Evolutionary conservation across 1,284 basidiomycete genomes (phyloP).

Genomic region (Marasmius fiardii): DNA sequence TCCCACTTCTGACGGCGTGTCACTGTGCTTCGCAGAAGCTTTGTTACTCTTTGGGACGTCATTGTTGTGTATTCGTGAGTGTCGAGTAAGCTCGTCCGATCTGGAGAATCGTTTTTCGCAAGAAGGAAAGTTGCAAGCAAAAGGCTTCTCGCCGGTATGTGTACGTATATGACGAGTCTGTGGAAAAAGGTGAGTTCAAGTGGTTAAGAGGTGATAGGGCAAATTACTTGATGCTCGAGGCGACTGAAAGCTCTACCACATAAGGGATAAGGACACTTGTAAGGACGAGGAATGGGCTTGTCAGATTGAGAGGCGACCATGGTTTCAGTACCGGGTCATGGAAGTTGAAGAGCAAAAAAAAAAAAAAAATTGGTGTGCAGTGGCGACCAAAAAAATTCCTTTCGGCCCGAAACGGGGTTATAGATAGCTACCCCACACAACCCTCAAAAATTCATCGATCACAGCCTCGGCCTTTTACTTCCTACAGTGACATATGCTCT

Average conservation of each 20-base stretch:
- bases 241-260: conserved; percentile 90
- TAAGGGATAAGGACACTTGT: conserved; percentile 93
- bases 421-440: not conserved
- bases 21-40: conserved; percentile 28
- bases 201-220: conserved; percentile 9
- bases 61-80: conserved; percentile 88
- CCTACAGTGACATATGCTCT: too few relatives aligned
- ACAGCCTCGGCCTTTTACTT: too few relatives aligned
- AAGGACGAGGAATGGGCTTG: conserved; percentile 72
- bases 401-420: not conserved
- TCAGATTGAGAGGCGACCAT: conserved; percentile 27
- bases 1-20: conserved; percentile 19
- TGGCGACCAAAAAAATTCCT: not conserved
- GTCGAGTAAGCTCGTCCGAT: conserved; percentile 95
- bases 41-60: conserved; percentile 25
- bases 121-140: conserved; percentile 88
- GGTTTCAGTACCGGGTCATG: not conserved
- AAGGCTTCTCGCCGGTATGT: conserved; percentile 98
- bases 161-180: conserved; percentile 98
- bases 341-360: not conserved
- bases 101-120: conserved; percentile 99
- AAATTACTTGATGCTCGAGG: conserved; percentile 80
- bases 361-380: not conserved
- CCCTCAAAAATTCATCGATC: not conserved
- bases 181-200: conserved; percentile 10